phyloP scores from a whole-genome alignment of 75 land plant genomes.

The Pinus tabuliformis region DNA sequence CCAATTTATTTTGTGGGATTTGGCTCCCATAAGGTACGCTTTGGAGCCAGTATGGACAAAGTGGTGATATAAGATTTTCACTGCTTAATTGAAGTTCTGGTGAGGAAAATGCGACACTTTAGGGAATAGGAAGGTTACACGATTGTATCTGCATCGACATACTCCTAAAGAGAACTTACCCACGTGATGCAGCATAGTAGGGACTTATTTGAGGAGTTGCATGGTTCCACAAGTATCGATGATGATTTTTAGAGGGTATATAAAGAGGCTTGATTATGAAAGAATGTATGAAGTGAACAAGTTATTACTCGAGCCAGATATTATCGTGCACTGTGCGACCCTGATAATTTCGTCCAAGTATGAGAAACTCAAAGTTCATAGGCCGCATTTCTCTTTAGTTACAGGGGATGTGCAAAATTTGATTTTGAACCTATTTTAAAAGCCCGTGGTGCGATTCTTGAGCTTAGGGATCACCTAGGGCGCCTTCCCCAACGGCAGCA shows the following conservation, averaged over 20 bases:
- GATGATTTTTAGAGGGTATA: conserved; percentile 64
- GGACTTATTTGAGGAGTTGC: conserved; percentile 56
- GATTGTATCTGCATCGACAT: conserved; percentile 49
- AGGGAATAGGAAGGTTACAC: conserved; percentile 79
- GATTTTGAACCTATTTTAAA: conserved; percentile 76
- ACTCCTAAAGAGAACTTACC: conserved; percentile 21
- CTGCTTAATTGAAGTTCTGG: conserved; percentile 59
- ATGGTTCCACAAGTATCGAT: conserved; percentile 87
- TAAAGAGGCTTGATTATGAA: conserved; percentile 76
- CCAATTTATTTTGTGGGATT: conserved; percentile 40
- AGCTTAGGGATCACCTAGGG: too few species aligned
- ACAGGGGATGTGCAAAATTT: conserved; percentile 46
- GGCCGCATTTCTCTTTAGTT: conserved; percentile 16
- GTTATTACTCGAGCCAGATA: conserved; percentile 53
- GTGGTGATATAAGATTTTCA: conserved; percentile 30
- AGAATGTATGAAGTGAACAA: conserved; percentile 68
- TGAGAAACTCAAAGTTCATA: conserved; percentile 33
- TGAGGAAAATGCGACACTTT: conserved; percentile 66
- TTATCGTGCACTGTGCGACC: conserved; percentile 74
- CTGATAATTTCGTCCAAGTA: conserved; percentile 38
- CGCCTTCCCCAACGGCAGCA: too few species aligned
- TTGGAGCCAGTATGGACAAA: conserved; percentile 27
- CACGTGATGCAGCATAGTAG: conserved; percentile 34
- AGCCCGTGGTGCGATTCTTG: too few species aligned
- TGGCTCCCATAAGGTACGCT: conserved; percentile 43